Conservation (phyloP, 306 rosid genomes). For the Prunus padus region DNA sequence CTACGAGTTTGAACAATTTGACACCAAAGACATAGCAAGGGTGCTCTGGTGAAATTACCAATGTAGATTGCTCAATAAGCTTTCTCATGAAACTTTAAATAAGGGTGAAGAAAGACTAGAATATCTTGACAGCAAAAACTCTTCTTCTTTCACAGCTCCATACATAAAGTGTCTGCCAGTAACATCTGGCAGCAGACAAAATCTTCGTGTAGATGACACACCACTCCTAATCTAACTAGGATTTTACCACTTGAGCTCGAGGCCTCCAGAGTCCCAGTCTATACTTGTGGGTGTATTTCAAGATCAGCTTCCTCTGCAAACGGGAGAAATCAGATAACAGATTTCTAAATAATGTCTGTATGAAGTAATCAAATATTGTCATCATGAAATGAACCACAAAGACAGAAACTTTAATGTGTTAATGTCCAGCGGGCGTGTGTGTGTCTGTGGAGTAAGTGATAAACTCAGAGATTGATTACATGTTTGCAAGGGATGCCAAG, state of each 20-base stretch:
- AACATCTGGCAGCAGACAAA: background rate
- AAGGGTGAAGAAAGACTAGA: conserved; percentile 17
- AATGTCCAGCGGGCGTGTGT: background rate
- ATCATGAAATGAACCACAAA: no score
- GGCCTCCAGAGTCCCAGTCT: conserved; percentile 91
- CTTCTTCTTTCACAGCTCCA: conserved; percentile 12
- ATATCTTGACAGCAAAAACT: conserved; percentile 9
- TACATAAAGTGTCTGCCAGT: conserved; percentile 14
- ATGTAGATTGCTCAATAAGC: background rate
- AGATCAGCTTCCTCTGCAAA: conserved; percentile 78
- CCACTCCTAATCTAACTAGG: conserved; percentile 30
- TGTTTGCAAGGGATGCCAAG: conserved; percentile 84
- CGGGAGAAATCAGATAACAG: conserved; percentile 26
- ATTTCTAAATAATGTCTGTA: no score
- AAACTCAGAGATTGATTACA: conserved; percentile 32
- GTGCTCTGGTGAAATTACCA: background rate
- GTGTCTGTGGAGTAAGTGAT: background rate
- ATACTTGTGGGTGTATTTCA: conserved; percentile 74
- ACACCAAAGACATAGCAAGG: background rate
- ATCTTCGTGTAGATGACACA: background rate
- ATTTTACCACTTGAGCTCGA: conserved; percentile 45
- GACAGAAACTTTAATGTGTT: background rate
- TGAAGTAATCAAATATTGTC: no score
- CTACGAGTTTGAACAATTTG: no score
- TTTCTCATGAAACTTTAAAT: conserved; percentile 17